phyloP scores from a whole-genome alignment of 306 rosid species.

The Castanopsis chinensis region DNA sequence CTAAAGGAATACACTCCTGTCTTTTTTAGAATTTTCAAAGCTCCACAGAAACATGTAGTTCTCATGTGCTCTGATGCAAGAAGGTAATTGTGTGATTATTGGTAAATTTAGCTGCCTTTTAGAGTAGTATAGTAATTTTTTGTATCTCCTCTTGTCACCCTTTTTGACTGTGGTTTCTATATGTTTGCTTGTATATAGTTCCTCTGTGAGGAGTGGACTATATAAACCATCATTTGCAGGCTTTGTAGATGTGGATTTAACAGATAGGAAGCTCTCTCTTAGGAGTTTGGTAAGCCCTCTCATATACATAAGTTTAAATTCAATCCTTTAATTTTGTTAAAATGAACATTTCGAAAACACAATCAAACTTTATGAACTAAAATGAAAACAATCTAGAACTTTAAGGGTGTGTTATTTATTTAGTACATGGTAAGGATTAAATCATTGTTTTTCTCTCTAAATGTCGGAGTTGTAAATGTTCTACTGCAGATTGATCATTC shows the following conservation, averaged over 20 bases:
- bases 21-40: slow-evolving; percentile 76
- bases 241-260: slow-evolving; percentile 56
- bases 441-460: not conserved
- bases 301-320: not conserved
- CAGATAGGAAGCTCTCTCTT: slow-evolving; percentile 54
- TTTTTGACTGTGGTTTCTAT: not conserved
- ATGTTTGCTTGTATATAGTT: slow-evolving; percentile 35
- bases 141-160: not conserved
- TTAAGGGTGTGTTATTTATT: too few species aligned
- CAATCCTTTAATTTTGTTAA: too few species aligned
- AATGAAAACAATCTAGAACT: too few species aligned
- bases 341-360: too few species aligned
- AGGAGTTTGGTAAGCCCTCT: slow-evolving; percentile 63
- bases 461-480: not conserved
- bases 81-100: slow-evolving; percentile 37
- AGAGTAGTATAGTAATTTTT: too few species aligned
- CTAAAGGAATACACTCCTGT: slow-evolving; percentile 86
- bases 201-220: slow-evolving; percentile 38
- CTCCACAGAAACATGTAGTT: slow-evolving; percentile 47
- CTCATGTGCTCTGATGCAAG: slow-evolving; percentile 91
- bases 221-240: slow-evolving; percentile 86
- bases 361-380: too few species aligned
- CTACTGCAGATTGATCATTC: slow-evolving; percentile 80
- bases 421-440: too few species aligned
- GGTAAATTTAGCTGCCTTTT: not conserved